Evolutionary conservation across 805 yeast genomes (phyloP).

Genomic region (Candida morakotiae): DNA sequence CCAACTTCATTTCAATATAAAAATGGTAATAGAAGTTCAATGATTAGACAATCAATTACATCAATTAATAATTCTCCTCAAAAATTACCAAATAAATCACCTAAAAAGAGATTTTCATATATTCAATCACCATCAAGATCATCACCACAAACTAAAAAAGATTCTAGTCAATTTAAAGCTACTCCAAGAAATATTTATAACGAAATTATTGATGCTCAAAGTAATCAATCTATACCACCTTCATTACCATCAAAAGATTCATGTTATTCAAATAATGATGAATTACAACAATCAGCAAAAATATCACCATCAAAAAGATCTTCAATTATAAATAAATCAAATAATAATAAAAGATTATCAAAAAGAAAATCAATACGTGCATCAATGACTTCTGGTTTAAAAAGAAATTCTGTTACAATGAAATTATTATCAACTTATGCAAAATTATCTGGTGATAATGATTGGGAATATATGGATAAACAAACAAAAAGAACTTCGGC

Average conservation of each 20-base stretch:
- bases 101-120: constrained; percentile 11
- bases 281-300: constrained; percentile 27
- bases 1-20: constrained; percentile 42
- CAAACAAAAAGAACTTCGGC: constrained; percentile 75
- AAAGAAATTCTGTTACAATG: constrained; percentile 67
- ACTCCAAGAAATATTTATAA: constrained; percentile 42
- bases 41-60: background rate
- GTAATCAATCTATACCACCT: constrained; percentile 30
- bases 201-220: constrained; percentile 37
- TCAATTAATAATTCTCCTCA: constrained; percentile 19
- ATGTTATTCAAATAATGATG: constrained; percentile 8
- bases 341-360: constrained; percentile 28
- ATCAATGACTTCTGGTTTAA: constrained; percentile 44
- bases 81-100: constrained; percentile 19
- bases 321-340: constrained; percentile 22
- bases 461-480: constrained; percentile 66
- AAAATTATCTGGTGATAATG: constrained; percentile 58
- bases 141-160: constrained; percentile 12
- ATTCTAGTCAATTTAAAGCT: constrained; percentile 15
- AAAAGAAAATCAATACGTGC: constrained; percentile 35
- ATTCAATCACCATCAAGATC: constrained; percentile 17
- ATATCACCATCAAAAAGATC: constrained; percentile 20
- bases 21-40: constrained; percentile 8
- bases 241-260: constrained; percentile 39
- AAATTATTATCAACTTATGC: constrained; percentile 72